Percentiles rank a stretch among this genome's conserved stretches.
phyloP scores from a whole-genome alignment of 2,329 filamentous ascomycete species.

The Apiospora phragmitis region DNA sequence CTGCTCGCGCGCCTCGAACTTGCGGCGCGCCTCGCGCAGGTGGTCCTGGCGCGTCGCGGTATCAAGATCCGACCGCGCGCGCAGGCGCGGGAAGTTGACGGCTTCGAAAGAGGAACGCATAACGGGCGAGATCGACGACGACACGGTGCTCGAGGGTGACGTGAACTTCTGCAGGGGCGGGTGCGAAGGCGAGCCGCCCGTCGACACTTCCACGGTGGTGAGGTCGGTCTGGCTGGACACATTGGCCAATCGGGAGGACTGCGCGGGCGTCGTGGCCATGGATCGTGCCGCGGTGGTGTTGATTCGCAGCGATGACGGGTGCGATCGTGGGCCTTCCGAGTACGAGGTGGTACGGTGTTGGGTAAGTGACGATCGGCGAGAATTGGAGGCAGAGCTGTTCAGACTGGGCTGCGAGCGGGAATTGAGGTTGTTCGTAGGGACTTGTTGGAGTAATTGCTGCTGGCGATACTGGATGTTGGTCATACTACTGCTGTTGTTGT shows the following conservation, averaged over 20 bases:
- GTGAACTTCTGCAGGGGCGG: conserved; percentile 18
- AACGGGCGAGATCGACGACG: conserved; percentile 49
- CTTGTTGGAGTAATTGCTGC: conserved; percentile 8
- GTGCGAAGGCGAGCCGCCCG: neutral
- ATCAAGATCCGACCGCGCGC: conserved; percentile 61
- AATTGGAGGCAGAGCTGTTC: conserved; percentile 26
- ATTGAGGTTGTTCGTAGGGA: conserved; percentile 9
- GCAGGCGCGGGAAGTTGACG: conserved; percentile 55
- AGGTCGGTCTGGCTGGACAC: conserved; percentile 52
- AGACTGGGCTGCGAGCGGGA: conserved; percentile 32
- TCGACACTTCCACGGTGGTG: conserved; percentile 21
- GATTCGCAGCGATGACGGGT: conserved; percentile 35
- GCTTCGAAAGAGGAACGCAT: conserved; percentile 57
- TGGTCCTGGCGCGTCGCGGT: conserved; percentile 55
- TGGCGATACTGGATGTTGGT: conserved; percentile 20
- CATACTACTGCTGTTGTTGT: conserved; percentile 16
- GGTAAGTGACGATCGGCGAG: conserved; percentile 39
- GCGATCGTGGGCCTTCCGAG: conserved; percentile 34
- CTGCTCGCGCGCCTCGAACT: conserved; percentile 62
- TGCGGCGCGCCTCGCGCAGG: conserved; percentile 61
- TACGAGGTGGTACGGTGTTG: conserved; percentile 42
- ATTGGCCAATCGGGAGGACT: conserved; percentile 41
- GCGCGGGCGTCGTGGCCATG: conserved; percentile 26
- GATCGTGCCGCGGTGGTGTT: conserved; percentile 36
- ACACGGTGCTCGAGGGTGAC: conserved; percentile 37